Evolutionary conservation across 2,329 filamentous ascomycete genomes (phyloP).

Genomic region (Drechslerella dactyloides): DNA sequence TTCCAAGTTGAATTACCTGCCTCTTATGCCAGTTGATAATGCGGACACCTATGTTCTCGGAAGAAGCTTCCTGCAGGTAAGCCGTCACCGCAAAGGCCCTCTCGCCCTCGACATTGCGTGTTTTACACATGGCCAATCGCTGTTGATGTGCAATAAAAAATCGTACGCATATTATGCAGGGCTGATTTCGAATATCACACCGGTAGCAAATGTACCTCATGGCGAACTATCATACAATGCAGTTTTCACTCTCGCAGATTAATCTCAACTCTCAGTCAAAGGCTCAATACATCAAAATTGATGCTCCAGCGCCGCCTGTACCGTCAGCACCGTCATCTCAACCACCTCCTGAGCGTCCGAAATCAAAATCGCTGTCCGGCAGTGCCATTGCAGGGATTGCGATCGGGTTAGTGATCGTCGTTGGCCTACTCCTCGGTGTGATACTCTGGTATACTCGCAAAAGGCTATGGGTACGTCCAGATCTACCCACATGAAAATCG

Average conservation of each 20-base stretch:
- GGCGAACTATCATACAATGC: conserved; percentile 35
- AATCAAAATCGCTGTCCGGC: conserved; percentile 22
- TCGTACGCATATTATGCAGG: no score
- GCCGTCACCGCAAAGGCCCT: background rate
- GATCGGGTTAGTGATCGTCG: conserved; percentile 16
- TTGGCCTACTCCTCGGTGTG: conserved; percentile 23
- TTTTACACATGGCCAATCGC: no score
- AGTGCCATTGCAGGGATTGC: conserved; percentile 45
- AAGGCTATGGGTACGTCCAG: conserved; percentile 28
- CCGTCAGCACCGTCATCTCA: conserved; percentile 17
- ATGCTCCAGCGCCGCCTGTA: conserved; percentile 16
- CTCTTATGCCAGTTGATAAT: conserved; percentile 36
- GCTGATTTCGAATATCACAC: background rate
- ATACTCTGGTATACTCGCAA: conserved; percentile 27
- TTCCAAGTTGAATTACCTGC: conserved; percentile 26
- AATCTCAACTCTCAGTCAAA: conserved; percentile 21
- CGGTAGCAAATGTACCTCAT: conserved; percentile 42
- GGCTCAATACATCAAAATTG: conserved; percentile 31
- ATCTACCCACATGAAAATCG: background rate
- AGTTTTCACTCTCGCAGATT: conserved; percentile 42
- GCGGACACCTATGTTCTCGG: conserved; percentile 32
- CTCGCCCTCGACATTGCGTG: no score
- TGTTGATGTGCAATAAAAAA: no score
- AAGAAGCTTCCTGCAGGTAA: conserved; percentile 38
- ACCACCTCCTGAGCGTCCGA: background rate